These are phyloP conservation scores for Auricularia sp. DNA, from an alignment of 768 basidiomycete genomes.

Conservation along the genomic window DNA sequence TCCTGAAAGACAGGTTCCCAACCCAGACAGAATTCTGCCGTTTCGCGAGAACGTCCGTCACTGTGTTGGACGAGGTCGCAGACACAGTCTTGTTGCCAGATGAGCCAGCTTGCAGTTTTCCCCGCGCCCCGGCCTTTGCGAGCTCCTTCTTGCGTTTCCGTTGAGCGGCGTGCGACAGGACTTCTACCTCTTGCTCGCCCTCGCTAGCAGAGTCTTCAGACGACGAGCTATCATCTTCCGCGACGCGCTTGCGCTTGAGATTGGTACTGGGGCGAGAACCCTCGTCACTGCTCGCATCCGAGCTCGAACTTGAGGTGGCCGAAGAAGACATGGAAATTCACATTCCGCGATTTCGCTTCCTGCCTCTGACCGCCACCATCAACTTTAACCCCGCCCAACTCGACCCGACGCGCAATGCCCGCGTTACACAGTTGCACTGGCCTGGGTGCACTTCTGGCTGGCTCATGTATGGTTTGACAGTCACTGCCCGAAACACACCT, in stretches of 20 bases:
- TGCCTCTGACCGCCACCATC: not conserved
- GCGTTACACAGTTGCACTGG: not conserved
- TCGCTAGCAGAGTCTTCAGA: not conserved
- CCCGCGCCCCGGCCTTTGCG: constrained; percentile 10
- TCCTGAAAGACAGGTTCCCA: constrained; percentile 88
- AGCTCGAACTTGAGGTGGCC: not conserved
- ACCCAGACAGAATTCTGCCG: constrained; percentile 91
- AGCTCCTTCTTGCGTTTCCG: constrained; percentile 30
- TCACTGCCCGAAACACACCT: not conserved
- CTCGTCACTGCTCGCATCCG: not conserved
- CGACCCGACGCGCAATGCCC: not conserved
- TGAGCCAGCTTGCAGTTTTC: constrained; percentile 31
- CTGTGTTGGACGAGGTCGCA: not conserved
- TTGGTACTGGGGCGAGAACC: not conserved
- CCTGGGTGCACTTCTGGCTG: no score
- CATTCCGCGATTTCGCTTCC: not conserved
- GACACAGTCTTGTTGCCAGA: constrained; percentile 19
- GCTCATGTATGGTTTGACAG: not conserved
- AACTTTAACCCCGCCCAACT: not conserved
- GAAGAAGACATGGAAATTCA: not conserved
- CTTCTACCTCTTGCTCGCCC: constrained; percentile 13
- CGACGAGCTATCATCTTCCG: not conserved
- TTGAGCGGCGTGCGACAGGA: constrained; percentile 67
- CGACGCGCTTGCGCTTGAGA: not conserved
- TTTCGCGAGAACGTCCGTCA: constrained; percentile 26